These are phyloP conservation scores for Pseudogymnoascus sp. DNA, from an alignment of 2,329 filamentous ascomycete genomes.

Conservation along the genomic window DNA sequence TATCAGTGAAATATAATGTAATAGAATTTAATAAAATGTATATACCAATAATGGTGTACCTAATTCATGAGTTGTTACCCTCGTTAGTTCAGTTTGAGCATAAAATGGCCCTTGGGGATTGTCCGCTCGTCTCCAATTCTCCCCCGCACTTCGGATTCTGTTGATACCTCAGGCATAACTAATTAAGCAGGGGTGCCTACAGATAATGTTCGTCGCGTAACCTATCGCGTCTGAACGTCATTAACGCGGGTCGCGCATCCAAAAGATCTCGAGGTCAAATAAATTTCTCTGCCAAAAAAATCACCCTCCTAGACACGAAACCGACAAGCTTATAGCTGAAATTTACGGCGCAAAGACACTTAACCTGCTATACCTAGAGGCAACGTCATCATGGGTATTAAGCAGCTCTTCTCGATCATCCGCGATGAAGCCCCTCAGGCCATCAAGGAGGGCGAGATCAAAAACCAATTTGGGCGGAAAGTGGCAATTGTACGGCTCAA, in stretches of 20 bases:
- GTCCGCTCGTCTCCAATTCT: conserved; percentile 4
- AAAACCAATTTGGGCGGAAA: conserved; percentile 97
- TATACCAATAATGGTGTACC: neutral
- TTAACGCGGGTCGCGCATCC: conserved; percentile 1
- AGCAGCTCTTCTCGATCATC: conserved; percentile 73
- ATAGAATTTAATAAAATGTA: neutral
- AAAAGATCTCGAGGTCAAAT: neutral
- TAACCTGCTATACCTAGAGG: neutral
- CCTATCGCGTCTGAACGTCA: conserved; percentile 5
- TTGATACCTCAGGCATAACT: neutral
- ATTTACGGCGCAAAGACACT: neutral
- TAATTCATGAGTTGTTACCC: neutral
- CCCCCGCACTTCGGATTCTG: neutral
- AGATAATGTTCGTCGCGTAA: conserved; percentile 1
- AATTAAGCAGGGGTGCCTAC: conserved; percentile 1
- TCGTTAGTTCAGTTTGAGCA: neutral
- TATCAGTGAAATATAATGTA: neutral
- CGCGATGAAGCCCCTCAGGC: conserved; percentile 92
- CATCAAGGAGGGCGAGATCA: conserved; percentile 95
- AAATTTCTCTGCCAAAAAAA: neutral
- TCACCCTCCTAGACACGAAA: neutral
- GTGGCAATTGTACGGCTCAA: conserved; percentile 75
- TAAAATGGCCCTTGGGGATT: neutral
- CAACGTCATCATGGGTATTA: conserved; percentile 51
- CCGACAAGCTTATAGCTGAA: neutral